Evolutionary conservation across 1,284 basidiomycete species (phyloP), one percentile per base, ranked within the genome.

Genomic region (Porogramme epimiltina): DNA sequence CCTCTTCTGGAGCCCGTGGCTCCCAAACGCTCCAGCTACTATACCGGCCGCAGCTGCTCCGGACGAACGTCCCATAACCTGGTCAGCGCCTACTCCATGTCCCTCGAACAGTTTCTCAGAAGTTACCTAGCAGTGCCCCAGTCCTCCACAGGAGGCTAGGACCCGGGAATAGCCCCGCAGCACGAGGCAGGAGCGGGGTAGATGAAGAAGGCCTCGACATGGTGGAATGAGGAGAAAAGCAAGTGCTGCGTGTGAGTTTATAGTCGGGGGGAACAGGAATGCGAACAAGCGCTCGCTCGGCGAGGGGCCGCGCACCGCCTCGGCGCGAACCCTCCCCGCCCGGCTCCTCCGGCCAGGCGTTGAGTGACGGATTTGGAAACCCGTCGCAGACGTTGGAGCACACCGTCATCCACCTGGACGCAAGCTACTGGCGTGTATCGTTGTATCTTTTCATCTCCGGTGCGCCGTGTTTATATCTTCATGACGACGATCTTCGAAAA

Each of bases 1-100:
- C 33, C 75, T 67, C 23, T 71, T 70, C 62, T 76, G 76, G 45
- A 91, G 73, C 8, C 74, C 83, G 66, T 91, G 89, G 4, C 83
- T 69, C 52, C 89, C 89, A 65, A 90, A 88, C 36, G 88, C 87
- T 3, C 86, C 87, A 40, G 81, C 66, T 36, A 81, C 58, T 59
- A 89, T 79, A n/a, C 87, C 87, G 40, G 71, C 57, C 9, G 80
- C 73, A 38, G 76, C 85, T 88, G 58, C 28, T 45, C 47, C 54
- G 28, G 37, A 40, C 20, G 47, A 11, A 34, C 25, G 34, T 9
- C 20, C 15, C n/a, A 37, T 37, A 24, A 4, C 37, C 20, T 11
- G 45, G 37, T 52, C 22, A 47, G 45, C 31, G 23, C 19, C 26
- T 11, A n/a, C 18, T n/a, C 38, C 19, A 6, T 36, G 38, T 28